Percentiles rank a stretch among this genome's conserved stretches.
phyloP scores from a whole-genome alignment of 2,329 filamentous ascomycete genomes.

The Thielaviopsis euricoi region DNA sequence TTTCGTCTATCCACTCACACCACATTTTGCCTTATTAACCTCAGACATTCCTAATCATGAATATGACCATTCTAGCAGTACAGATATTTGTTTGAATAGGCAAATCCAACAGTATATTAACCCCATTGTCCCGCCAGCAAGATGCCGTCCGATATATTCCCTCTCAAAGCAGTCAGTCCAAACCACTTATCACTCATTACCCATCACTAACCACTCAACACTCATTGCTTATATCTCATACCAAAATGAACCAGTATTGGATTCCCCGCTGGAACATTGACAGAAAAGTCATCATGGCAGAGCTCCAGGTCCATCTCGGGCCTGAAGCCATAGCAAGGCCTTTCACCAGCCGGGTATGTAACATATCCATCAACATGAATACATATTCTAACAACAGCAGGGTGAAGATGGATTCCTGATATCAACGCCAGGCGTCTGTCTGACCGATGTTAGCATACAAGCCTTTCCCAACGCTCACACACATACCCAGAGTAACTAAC shows the following conservation, averaged over 20 bases:
- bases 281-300: conserved; percentile 41
- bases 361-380: conserved; percentile 17
- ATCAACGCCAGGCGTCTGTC: conserved; percentile 37
- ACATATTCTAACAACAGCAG: conserved; percentile 20
- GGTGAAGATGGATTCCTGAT: conserved; percentile 46
- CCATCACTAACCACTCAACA: too few relatives aligned
- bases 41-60: too few relatives aligned
- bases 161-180: too few relatives aligned
- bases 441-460: conserved; percentile 36
- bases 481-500: neutral
- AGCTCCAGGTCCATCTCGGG: conserved; percentile 41
- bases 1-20: too few relatives aligned
- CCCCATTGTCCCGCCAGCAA: too few relatives aligned
- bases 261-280: conserved; percentile 43
- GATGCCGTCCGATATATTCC: too few relatives aligned
- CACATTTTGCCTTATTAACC: too few relatives aligned
- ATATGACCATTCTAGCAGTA: too few relatives aligned
- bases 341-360: neutral
- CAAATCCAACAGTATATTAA: too few relatives aligned
- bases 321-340: conserved; percentile 22
- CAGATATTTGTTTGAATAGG: too few relatives aligned
- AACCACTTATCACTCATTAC: too few relatives aligned
- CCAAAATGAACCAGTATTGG: conserved; percentile 40
- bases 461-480: neutral
- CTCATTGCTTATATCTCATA: too few relatives aligned